phyloP scores from a whole-genome alignment of 140 eudicot species.

The Oenanthe javanica region DNA sequence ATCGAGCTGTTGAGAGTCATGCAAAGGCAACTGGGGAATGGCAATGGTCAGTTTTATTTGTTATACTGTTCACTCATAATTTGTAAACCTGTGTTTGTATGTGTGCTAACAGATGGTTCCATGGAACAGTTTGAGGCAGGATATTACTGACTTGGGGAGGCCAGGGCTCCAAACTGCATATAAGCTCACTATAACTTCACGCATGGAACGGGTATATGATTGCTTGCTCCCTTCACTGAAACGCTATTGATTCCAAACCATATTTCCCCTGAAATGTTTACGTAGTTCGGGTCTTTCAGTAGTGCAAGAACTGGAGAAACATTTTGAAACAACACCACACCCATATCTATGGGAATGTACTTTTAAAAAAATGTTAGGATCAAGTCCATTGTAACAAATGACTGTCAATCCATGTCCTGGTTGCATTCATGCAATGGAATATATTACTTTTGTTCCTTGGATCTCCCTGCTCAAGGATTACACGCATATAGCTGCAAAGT shows the following conservation, averaged over 20 bases:
- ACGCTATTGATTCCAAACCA: constrained; percentile 20
- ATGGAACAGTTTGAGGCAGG: constrained; percentile 67
- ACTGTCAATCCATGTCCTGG: background rate
- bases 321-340: background rate
- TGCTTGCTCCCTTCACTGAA: constrained; percentile 66
- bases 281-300: background rate
- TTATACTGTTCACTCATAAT: background rate
- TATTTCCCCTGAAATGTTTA: background rate
- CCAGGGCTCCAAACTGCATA: constrained; percentile 53
- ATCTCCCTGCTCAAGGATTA: background rate
- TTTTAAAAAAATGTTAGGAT: background rate
- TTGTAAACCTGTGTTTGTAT: background rate
- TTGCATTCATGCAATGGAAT: background rate
- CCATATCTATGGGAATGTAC: background rate
- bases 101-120: constrained; percentile 12
- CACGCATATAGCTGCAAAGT: background rate
- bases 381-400: background rate
- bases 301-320: background rate
- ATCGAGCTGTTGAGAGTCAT: constrained; percentile 76
- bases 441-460: background rate
- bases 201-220: constrained; percentile 64
- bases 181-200: constrained; percentile 57
- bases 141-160: constrained; percentile 63
- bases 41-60: constrained; percentile 53
- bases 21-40: constrained; percentile 91